phyloP scores from a whole-genome alignment of 352 stramenopile genomes.

The Phytophthora sp. region DNA sequence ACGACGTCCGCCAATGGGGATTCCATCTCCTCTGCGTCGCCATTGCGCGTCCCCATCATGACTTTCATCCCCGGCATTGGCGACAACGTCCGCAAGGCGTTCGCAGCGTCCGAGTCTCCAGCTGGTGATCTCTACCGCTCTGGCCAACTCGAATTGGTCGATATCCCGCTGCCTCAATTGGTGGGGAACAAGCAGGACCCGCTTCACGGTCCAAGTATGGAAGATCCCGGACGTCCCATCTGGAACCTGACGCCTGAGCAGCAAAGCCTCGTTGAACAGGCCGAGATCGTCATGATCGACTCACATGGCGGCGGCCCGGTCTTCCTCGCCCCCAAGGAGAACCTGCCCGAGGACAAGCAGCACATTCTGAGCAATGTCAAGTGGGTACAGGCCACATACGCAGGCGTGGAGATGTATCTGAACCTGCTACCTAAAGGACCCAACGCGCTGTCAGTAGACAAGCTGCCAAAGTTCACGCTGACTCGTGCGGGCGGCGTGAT shows the following conservation, averaged over 20 bases:
- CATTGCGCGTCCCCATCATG: slow-evolving; percentile 33
- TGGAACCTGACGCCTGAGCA: slow-evolving; percentile 40
- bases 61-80: slow-evolving; percentile 41
- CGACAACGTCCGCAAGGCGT: slow-evolving; percentile 35
- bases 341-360: slow-evolving; percentile 40
- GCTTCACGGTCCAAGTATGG: slow-evolving; percentile 33
- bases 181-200: slow-evolving; percentile 45
- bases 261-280: slow-evolving; percentile 34
- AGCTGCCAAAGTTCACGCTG: slow-evolving; percentile 41
- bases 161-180: slow-evolving; percentile 41
- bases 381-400: slow-evolving; percentile 54
- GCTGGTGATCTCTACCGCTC: slow-evolving; percentile 40
- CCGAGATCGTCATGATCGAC: slow-evolving; percentile 46
- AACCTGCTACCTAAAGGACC: slow-evolving; percentile 31
- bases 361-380: slow-evolving; percentile 39
- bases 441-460: neutral
- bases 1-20: slow-evolving; percentile 10
- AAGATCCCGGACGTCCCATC: slow-evolving; percentile 31
- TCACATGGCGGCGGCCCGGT: slow-evolving; percentile 28
- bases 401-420: slow-evolving; percentile 46
- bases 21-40: slow-evolving; percentile 1
- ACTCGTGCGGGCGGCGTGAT: slow-evolving; percentile 50
- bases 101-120: slow-evolving; percentile 23
- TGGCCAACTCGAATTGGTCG: slow-evolving; percentile 35
- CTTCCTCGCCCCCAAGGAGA: slow-evolving; percentile 41